A percentile compares a stretch with the other conserved stretches of the same genome.
Conservation (phyloP, 2,329 filamentous ascomycete genomes). For the Teratosphaeria nubilosa region DNA sequence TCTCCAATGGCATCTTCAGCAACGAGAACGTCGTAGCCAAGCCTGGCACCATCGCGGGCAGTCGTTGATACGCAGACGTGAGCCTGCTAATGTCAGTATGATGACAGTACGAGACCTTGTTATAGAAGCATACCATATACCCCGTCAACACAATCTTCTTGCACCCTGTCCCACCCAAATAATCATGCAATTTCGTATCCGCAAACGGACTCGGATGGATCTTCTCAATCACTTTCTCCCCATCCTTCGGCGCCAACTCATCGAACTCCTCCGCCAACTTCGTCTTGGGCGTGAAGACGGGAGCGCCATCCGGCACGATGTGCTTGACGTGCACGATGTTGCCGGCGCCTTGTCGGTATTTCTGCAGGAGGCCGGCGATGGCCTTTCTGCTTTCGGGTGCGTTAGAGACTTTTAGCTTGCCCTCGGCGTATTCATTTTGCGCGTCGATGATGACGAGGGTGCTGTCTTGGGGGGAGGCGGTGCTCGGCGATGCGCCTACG, state of each 20-base stretch:
- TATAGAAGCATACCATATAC: conserved; percentile 38
- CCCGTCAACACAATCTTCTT: conserved; percentile 54
- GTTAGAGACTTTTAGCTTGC: conserved; percentile 47
- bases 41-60: conserved; percentile 49
- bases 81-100: conserved; percentile 33
- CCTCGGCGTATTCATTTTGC: conserved; percentile 57
- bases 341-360: conserved; percentile 46
- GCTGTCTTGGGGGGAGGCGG: conserved; percentile 48
- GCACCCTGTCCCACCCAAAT: conserved; percentile 38
- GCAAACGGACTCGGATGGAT: conserved; percentile 50
- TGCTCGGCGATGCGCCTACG: conserved; percentile 45
- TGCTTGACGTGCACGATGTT: conserved; percentile 55
- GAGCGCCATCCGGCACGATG: conserved; percentile 48
- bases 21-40: conserved; percentile 54
- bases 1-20: conserved; percentile 55
- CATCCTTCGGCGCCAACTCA: conserved; percentile 43
- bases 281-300: conserved; percentile 56
- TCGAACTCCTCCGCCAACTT: conserved; percentile 50
- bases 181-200: conserved; percentile 48
- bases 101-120: neutral
- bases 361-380: conserved; percentile 48
- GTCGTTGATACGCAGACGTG: conserved; percentile 57
- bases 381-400: conserved; percentile 44
- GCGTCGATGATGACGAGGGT: conserved; percentile 59
- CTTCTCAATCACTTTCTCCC: conserved; percentile 52